Base-by-base conservation (phyloP, 2,329 filamentous ascomycete species). In the Cercospora berteroae region DNA sequence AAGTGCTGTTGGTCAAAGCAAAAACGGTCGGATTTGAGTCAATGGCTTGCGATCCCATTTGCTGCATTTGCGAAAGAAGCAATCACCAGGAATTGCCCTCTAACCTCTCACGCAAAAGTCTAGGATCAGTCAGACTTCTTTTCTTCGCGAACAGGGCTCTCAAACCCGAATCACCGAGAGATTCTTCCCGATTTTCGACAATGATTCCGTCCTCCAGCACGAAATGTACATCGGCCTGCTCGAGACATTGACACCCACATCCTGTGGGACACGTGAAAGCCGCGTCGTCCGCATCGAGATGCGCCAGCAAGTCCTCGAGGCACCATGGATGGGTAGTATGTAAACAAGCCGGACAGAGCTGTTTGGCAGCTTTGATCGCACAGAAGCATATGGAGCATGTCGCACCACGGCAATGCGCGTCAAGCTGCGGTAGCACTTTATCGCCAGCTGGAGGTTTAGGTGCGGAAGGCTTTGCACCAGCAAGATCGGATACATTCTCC, bases 401-500 rank as follows among this genome's bases (percentile, higher is more conserved):
- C 9, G 70, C 58, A n/a, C 60, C 63, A 23, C 63, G 64, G 42
- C 44, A 56, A 13, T 58, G 39, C n/a, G 65, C 55, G 12, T 57
- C 64, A 16, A 60, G 20, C 27, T 36, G 63, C n/a, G 48, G 67
- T 23, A 36, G 50, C 12, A 39, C 60, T 52, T 29, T 42, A 9
- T 60, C 31, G 18, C 25, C 12, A 20, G n/a, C 13, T 23, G 31
- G 44, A 20, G 50, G n/a, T 8, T 39, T 20, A 2, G 44, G 7
- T 9, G 18, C 25, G 13, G 50, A 39, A 3, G n/a, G 31, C 23
- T 23, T 18, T 12, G 42, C 20, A 16, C 31, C 56, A 7, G 52
- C 55, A 5, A 42, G 59, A 57, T 56, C 58, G 13, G 72, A 0
- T 81, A 81, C 60, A 85, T 88, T 88, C 27, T 88, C 79, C 1